Conservation (phyloP, 2,329 filamentous ascomycete genomes). For the Clonostachys rosea region DNA sequence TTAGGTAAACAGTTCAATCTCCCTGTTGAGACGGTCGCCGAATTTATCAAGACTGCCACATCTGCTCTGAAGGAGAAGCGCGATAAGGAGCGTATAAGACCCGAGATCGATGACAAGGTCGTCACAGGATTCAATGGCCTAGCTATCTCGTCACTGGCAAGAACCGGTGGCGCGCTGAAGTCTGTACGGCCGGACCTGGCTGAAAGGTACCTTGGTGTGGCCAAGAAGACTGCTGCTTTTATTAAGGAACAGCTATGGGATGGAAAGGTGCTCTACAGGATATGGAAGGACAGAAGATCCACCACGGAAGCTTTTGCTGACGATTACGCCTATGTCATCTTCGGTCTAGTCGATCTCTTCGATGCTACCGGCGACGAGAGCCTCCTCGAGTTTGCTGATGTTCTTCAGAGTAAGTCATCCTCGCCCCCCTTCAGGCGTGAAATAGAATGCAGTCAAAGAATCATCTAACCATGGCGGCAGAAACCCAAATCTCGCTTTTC, state of each 20-base stretch:
- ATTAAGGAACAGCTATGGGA: conserved; percentile 74
- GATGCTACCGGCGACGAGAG: conserved; percentile 73
- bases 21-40: conserved; percentile 61
- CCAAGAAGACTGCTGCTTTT: conserved; percentile 65
- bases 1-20: conserved; percentile 74
- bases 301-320: conserved; percentile 73
- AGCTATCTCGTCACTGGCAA: conserved; percentile 76
- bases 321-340: conserved; percentile 87
- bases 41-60: conserved; percentile 63
- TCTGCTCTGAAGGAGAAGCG: conserved; percentile 66
- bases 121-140: conserved; percentile 86
- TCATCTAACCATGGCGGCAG: conserved; percentile 25
- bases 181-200: conserved; percentile 53
- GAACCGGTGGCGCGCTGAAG: conserved; percentile 65
- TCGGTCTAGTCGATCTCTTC: conserved; percentile 79
- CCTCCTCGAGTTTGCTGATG: conserved; percentile 77
- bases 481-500: conserved; percentile 71
- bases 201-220: conserved; percentile 57
- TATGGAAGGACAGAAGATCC: conserved; percentile 65
- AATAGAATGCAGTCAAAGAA: neutral
- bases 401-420: conserved; percentile 62
- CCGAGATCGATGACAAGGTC: conserved; percentile 82
- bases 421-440: neutral
- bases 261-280: conserved; percentile 62
- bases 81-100: conserved; percentile 69